Evolutionary conservation across 2,329 filamentous ascomycete species (phyloP).

Genomic region (Beauveria sp.): DNA sequence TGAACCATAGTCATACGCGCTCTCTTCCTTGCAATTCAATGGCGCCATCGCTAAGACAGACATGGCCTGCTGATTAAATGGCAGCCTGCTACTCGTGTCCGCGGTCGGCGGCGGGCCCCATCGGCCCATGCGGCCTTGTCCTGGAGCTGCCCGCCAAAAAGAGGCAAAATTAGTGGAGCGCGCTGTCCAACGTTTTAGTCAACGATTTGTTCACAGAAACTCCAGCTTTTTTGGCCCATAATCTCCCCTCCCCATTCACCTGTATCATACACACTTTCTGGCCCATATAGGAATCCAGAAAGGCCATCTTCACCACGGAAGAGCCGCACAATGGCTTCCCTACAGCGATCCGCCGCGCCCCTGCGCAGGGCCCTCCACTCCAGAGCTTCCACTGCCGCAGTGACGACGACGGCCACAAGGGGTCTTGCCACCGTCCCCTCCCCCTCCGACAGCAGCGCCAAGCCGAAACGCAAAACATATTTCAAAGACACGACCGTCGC

Average conservation of each 20-base stretch:
- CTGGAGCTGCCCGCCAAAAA: neutral
- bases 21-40: neutral
- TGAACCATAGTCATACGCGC: neutral
- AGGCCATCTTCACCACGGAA: neutral
- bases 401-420: conserved; percentile 23
- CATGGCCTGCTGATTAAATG: conserved; percentile 6
- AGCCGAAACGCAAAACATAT: conserved; percentile 37
- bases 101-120: conserved; percentile 10
- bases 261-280: neutral
- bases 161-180: conserved; percentile 7
- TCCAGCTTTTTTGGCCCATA: neutral
- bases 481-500: conserved; percentile 53
- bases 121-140: neutral
- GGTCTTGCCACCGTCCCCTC: conserved; percentile 41
- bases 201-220: conserved; percentile 9
- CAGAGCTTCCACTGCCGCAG: conserved; percentile 12
- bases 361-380: conserved; percentile 33
- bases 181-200: conserved; percentile 11
- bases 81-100: neutral
- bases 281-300: neutral
- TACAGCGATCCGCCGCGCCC: conserved; percentile 35
- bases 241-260: neutral
- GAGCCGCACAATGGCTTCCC: conserved; percentile 27
- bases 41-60: neutral
- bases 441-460: conserved; percentile 20